Conservation (phyloP, 1,139 yeast species). For the Candida glucosophila region DNA sequence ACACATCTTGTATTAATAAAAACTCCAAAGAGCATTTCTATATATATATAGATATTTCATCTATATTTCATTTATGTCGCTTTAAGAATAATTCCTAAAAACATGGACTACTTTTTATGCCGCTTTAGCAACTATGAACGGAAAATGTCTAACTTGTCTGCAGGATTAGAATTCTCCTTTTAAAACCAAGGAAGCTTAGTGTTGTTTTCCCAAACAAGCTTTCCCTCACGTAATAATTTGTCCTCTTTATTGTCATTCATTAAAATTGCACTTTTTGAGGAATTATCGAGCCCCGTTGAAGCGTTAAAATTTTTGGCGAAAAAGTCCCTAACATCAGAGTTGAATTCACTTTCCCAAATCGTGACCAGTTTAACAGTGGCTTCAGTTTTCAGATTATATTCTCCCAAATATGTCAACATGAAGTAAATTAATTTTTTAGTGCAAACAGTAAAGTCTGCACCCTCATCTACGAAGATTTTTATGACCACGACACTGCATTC, state of each 20-base stretch:
- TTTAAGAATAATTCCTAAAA: too few species aligned
- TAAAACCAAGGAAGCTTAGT: slow-evolving; percentile 41
- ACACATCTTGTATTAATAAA: too few species aligned
- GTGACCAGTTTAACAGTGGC: slow-evolving; percentile 10
- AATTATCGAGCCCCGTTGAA: slow-evolving; percentile 21
- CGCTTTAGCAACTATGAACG: too few species aligned
- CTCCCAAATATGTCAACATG: slow-evolving; percentile 14
- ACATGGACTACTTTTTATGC: too few species aligned
- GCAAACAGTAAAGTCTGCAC: slow-evolving; percentile 10
- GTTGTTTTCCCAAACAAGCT: slow-evolving; percentile 37
- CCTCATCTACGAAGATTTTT: slow-evolving; percentile 16
- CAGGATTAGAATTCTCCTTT: too few species aligned
- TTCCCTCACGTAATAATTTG: slow-evolving; percentile 13
- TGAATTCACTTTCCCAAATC: slow-evolving; percentile 31
- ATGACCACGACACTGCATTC: slow-evolving; percentile 22
- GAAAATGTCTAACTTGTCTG: too few species aligned
- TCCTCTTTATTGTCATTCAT: slow-evolving; percentile 18
- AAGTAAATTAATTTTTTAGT: slow-evolving; percentile 16
- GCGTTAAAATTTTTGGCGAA: slow-evolving; percentile 8
- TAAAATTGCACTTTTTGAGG: slow-evolving; percentile 30
- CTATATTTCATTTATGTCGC: too few species aligned
- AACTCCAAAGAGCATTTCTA: too few species aligned
- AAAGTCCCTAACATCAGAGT: slow-evolving; percentile 9
- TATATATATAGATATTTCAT: too few species aligned
- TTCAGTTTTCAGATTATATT: too few species aligned